Evolutionary conservation across 1,139 yeast species (phyloP).

Genomic region (Taiozyma onychis): DNA sequence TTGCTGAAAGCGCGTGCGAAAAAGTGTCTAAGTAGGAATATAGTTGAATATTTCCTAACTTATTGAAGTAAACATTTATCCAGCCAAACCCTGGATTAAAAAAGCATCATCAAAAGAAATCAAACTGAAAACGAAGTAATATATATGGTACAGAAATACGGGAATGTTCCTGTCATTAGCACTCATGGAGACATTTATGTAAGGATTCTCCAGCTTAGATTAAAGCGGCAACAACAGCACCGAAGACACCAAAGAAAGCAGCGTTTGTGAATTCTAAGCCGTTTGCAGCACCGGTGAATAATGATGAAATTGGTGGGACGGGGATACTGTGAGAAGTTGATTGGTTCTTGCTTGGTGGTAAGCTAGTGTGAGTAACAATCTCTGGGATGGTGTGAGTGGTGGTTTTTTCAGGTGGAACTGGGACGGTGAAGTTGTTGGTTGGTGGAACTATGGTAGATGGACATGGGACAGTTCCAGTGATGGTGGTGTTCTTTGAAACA

Average conservation of each 20-base stretch:
- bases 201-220: background rate
- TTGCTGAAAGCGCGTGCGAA: background rate
- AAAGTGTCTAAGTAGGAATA: background rate
- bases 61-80: background rate
- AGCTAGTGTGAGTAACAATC: background rate
- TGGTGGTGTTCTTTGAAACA: background rate
- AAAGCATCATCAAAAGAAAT: no score
- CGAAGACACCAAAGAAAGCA: constrained; percentile 2
- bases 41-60: background rate
- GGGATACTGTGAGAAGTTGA: background rate
- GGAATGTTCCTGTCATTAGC: background rate
- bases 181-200: background rate
- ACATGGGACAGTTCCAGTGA: background rate
- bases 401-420: constrained; percentile 3
- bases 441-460: background rate
- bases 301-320: background rate
- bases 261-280: constrained; percentile 1
- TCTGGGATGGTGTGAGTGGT: background rate
- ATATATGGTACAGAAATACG: background rate
- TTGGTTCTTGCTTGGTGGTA: background rate
- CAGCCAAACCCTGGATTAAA: no score
- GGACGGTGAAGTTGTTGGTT: constrained; percentile 1
- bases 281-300: constrained; percentile 6
- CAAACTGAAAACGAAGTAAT: background rate
- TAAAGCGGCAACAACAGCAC: constrained; percentile 6